Base-by-base conservation (phyloP, 192 early-diverging fungal genomes). In the Rhizoclosmatium sp. region DNA sequence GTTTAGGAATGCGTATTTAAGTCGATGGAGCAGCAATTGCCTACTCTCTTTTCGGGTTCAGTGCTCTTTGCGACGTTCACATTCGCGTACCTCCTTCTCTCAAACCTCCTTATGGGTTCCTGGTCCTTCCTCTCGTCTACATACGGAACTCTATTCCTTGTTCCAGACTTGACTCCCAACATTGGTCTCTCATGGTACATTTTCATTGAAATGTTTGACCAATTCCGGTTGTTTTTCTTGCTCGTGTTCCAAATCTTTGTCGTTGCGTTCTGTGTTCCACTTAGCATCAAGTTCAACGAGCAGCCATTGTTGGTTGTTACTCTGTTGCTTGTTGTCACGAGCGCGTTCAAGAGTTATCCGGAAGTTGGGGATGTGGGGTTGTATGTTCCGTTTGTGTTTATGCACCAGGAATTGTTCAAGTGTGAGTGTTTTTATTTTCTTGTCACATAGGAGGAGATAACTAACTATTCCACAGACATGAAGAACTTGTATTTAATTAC, bases 151-250 rank as follows among this genome's bases (percentile, higher is more conserved):
- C 90, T 95, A 9, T 78, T 96, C 47, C 80, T 88, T 2, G 93
- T 96, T 16, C 85, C 90, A 51, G 98, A 99, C 71, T 82, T 99
- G 78, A 93, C 93, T n/a, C 98, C 97, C 1, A 99, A 97, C 84
- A 88, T 98, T 40, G 98, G 98, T 3, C 81, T 98, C 68, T 98
- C 91, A 79, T 99, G 98, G 98, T 99, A 99, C 86, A 97, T 99
- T 84, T 97, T 98, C 85, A 98, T 95, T 65, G 98, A 99, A 82
- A 97, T 99, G 83, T 99, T 99, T 89, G 97, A 99, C 81, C 94
- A 97, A 71, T 99, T 98, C 89, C 90, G 98, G 44, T 77, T 89
- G 4, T 98, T 99, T 81, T 99, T 98, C 82, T 75, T 96, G 78
- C 82, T 92, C 21, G 96, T 97, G 2, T 98, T 99, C 82, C 97